These are phyloP conservation scores for Aspergillus wentii DNA, from an alignment of 495 filamentous ascomycete species.

Conservation along the genomic window DNA sequence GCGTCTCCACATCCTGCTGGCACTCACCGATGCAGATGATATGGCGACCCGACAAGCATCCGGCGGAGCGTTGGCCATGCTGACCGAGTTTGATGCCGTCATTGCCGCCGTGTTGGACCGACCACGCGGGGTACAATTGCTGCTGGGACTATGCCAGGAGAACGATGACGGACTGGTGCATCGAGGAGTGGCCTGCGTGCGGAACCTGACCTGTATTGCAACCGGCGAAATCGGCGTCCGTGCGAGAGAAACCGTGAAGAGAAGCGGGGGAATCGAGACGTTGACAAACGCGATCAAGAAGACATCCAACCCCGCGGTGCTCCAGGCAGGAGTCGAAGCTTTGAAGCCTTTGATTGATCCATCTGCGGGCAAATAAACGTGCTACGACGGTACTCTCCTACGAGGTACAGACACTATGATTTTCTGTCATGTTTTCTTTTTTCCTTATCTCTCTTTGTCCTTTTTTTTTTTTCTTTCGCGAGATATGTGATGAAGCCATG, in stretches of 20 bases:
- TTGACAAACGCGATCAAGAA: slow-evolving; percentile 61
- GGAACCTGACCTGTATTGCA: slow-evolving; percentile 39
- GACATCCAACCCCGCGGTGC: slow-evolving; percentile 56
- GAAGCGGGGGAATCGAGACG: slow-evolving; percentile 51
- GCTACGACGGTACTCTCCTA: background rate
- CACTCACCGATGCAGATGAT: slow-evolving; percentile 82
- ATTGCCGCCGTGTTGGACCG: slow-evolving; percentile 63
- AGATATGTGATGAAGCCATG: too few species aligned
- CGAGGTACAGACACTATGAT: background rate
- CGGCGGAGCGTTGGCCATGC: slow-evolving; percentile 79
- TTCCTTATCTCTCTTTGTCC: background rate
- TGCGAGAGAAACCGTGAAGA: slow-evolving; percentile 33
- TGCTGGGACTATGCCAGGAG: slow-evolving; percentile 72
- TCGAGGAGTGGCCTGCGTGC: slow-evolving; percentile 71
- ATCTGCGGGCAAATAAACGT: slow-evolving; percentile 27
- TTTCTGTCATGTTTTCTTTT: background rate
- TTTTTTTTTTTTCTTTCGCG: too few species aligned
- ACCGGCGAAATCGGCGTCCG: slow-evolving; percentile 36
- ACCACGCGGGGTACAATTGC: slow-evolving; percentile 61
- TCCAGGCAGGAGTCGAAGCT: slow-evolving; percentile 59
- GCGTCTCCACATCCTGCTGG: slow-evolving; percentile 75
- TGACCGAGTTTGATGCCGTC: slow-evolving; percentile 71
- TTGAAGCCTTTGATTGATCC: slow-evolving; percentile 59
- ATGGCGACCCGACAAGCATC: slow-evolving; percentile 73
- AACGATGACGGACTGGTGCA: slow-evolving; percentile 70